Conservation (phyloP, 331 rosid genomes). For the Rhamnella rubrinervis region DNA sequence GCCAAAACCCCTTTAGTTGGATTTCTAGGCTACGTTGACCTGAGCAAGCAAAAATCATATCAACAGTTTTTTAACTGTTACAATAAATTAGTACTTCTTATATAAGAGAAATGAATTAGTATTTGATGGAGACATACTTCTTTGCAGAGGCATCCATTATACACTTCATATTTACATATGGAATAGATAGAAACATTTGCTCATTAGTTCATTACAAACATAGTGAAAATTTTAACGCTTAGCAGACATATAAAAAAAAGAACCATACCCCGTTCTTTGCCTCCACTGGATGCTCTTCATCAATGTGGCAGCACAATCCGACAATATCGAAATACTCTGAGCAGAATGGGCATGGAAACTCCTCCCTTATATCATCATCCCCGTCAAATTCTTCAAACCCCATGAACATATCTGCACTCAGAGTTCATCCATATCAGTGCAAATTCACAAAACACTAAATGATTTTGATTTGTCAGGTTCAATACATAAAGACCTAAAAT, state of each 20-base stretch:
- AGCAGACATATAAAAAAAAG: conserved; percentile 10
- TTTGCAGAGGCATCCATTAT: neutral
- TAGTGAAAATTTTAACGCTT: neutral
- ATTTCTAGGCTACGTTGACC: no score
- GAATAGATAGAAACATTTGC: conserved; percentile 4
- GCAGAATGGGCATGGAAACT: conserved; percentile 91
- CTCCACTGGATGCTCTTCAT: conserved; percentile 92
- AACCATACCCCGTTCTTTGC: conserved; percentile 83
- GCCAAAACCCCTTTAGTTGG: no score
- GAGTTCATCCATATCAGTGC: conserved; percentile 16
- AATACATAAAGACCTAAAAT: neutral
- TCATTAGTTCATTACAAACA: neutral
- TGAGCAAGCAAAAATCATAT: neutral
- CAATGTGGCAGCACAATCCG: conserved; percentile 96
- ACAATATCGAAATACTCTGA: conserved; percentile 87
- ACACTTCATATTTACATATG: neutral
- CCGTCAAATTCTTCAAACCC: conserved; percentile 83
- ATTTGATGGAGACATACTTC: neutral
- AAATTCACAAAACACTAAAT: neutral
- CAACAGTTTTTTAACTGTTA: neutral
- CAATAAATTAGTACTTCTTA: neutral
- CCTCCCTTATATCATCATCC: conserved; percentile 87
- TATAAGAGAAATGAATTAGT: neutral
- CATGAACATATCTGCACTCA: conserved; percentile 77
- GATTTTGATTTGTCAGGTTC: neutral